Percentiles rank a stretch among this genome's conserved stretches.
phyloP scores from a whole-genome alignment of 148 eudicot species.

The Chenopodium berlandieri region DNA sequence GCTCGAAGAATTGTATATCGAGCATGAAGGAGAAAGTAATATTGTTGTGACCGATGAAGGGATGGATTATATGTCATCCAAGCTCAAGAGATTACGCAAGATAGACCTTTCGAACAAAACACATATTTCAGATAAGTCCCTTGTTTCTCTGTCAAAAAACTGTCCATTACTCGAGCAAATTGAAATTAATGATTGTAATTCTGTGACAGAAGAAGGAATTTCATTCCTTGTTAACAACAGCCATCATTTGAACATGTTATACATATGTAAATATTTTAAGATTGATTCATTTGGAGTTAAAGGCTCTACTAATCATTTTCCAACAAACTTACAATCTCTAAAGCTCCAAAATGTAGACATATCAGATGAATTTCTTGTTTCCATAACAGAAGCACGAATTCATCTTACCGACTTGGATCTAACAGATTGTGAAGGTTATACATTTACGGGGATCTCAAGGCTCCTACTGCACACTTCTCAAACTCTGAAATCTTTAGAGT shows the following conservation, averaged over 20 bases:
- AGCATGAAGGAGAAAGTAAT: neutral
- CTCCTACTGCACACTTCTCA: constrained; percentile 12
- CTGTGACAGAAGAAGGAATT: constrained; percentile 23
- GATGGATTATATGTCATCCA: constrained; percentile 15
- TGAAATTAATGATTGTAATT: neutral
- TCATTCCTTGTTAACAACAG: constrained; percentile 20
- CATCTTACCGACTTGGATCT: constrained; percentile 23
- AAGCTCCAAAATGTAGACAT: neutral
- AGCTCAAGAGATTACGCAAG: constrained; percentile 24
- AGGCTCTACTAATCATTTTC: neutral
- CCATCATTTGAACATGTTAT: constrained; percentile 18
- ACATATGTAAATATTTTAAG: constrained; percentile 1
- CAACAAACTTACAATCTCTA: constrained; percentile 7
- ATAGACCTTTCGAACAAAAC: constrained; percentile 15
- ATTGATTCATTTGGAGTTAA: neutral
- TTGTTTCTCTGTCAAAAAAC: constrained; percentile 22
- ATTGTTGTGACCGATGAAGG: constrained; percentile 28
- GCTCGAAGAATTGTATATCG: constrained; percentile 23
- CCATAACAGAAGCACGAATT: constrained; percentile 15
- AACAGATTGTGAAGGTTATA: constrained; percentile 21
- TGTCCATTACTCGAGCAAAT: constrained; percentile 12
- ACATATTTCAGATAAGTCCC: constrained; percentile 27
- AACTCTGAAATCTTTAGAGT: constrained; percentile 11
- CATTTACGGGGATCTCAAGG: constrained; percentile 25
- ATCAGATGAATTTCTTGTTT: constrained; percentile 25